Conservation (phyloP, 805 yeast genomes). For the Isabelozyma gotoi region DNA sequence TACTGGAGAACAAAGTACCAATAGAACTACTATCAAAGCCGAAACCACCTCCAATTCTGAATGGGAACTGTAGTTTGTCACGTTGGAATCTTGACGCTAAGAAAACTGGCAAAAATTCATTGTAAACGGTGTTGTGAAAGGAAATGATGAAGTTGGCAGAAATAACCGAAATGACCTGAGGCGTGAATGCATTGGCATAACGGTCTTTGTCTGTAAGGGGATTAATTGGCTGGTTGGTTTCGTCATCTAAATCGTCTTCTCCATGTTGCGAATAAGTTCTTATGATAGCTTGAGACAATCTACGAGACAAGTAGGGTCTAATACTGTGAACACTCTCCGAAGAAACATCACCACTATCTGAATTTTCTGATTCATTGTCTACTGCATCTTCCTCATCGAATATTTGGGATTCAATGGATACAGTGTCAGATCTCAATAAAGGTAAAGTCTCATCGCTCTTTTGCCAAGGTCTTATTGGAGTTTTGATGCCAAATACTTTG, state of each 20-base stretch:
- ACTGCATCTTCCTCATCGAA: neutral
- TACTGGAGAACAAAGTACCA: constrained; percentile 34
- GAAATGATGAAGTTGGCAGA: constrained; percentile 33
- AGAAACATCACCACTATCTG: neutral
- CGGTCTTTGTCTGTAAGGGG: neutral
- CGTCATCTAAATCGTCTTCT: constrained; percentile 6
- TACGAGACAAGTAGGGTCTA: constrained; percentile 11
- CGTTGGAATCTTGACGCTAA: constrained; percentile 29
- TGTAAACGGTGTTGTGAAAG: constrained; percentile 30
- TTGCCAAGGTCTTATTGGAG: constrained; percentile 32
- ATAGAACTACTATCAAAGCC: constrained; percentile 30
- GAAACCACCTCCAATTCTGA: constrained; percentile 36
- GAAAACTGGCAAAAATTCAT: constrained; percentile 38
- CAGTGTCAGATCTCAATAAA: neutral
- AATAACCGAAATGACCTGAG: constrained; percentile 30
- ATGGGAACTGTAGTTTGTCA: constrained; percentile 30
- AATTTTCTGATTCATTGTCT: neutral
- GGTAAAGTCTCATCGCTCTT: neutral
- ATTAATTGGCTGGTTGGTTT: neutral
- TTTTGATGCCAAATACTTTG: constrained; percentile 19
- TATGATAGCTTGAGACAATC: constrained; percentile 19
- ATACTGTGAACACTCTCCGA: constrained; percentile 3
- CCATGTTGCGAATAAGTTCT: constrained; percentile 13
- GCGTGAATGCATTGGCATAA: constrained; percentile 22
- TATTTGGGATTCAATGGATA: neutral